phyloP scores from a whole-genome alignment of 1,284 basidiomycete species.

The Chalciporus piperatoides region DNA sequence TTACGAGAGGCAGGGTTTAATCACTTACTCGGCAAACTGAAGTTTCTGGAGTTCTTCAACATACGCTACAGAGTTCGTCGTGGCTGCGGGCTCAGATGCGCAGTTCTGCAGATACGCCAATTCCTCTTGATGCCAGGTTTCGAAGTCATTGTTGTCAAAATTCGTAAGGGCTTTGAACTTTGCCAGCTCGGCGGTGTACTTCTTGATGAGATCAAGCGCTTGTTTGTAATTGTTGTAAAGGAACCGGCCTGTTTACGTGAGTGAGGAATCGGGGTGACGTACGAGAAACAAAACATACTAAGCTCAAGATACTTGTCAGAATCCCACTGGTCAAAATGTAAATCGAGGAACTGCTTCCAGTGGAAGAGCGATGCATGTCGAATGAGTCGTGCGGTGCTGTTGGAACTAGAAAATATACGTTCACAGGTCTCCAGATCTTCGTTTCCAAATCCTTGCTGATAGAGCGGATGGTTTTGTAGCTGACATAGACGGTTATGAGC shows the following conservation, averaged over 20 bases:
- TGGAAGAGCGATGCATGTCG: constrained; percentile 26
- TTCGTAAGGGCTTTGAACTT: background rate
- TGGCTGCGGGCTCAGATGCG: background rate
- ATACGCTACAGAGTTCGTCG: background rate
- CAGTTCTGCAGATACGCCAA: background rate
- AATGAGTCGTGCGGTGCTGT: constrained; percentile 20
- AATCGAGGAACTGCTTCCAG: constrained; percentile 23
- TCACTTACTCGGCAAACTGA: background rate
- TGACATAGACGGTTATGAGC: constrained; percentile 28
- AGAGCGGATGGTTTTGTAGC: constrained; percentile 23
- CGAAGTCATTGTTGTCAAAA: background rate
- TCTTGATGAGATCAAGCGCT: constrained; percentile 3
- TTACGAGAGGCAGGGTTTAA: no score
- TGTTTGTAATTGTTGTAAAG: constrained; percentile 24
- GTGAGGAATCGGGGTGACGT: no score
- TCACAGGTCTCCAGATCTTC: constrained; percentile 32
- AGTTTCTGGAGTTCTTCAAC: constrained; percentile 3
- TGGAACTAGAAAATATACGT: constrained; percentile 27
- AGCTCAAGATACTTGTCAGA: constrained; percentile 25
- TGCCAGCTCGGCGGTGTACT: background rate
- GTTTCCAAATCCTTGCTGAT: constrained; percentile 21
- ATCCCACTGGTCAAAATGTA: constrained; percentile 29
- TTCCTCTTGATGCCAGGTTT: constrained; percentile 1
- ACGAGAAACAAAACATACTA: constrained; percentile 24
- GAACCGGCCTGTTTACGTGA: no score